Base-by-base conservation (phyloP, 345 rosid species). In the Nasturtium officinale region DNA sequence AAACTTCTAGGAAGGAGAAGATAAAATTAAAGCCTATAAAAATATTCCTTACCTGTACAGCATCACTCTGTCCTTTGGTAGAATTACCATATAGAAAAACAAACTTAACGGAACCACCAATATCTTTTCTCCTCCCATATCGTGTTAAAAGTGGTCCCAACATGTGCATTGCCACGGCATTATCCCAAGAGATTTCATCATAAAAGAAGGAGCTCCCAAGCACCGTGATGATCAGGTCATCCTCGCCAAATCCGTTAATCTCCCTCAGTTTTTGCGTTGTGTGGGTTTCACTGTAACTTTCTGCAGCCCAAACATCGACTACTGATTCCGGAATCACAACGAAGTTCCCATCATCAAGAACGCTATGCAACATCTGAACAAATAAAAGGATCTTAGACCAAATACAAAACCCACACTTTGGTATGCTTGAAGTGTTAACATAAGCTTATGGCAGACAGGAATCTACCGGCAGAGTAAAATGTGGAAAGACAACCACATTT, bases 331-430 rank as follows among this genome's bases (percentile, higher is more conserved):
- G 94, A 84, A 91, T 82, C 65, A 91, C 99, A 85, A 85, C 82
- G 82, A 95, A 95, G 87, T 95, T 91, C 78, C 99, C 98, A 83
- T 86, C 78, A 83, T 95, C 99, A 69, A 95, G 96, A 83, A 81
- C 77, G 74, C 91, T 89, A 82, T 91, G 87, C 74, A 95, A 67
- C 96, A 95, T 91, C 99, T 95, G 96, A 78, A 66, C 65, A 67
- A 81, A 55, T 61, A 72, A 42, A 21, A 76, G 5, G 66, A 78
- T 43, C 57, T 83, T 76, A 78, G 76, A 68, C 32, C 66, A 74
- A 57, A 72, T 50, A 77, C 54, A 74, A 78, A 75, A 65, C 51
- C 35, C 25, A 74, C 20, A 72, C 40, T 59, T 42, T 40, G 33
- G 68, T 26, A 65, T 18, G 40, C 17, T 72, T 43, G n/a, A 40